phyloP scores from a whole-genome alignment of 2,329 filamentous ascomycete species.

The Allantophomopsis lycopodina region DNA sequence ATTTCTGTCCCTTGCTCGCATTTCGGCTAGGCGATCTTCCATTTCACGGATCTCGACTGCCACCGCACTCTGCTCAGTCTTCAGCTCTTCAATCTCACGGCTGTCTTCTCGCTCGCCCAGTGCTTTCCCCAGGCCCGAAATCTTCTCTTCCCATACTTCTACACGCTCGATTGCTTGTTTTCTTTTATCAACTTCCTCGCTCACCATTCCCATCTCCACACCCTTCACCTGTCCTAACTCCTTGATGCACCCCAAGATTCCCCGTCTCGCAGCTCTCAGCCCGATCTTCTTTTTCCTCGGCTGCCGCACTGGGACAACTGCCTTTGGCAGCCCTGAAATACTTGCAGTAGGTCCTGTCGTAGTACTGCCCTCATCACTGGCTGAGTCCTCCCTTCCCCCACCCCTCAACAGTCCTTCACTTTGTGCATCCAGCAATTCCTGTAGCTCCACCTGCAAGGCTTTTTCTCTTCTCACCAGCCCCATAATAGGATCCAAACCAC shows the following conservation, averaged over 20 bases:
- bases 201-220: slow-evolving; percentile 51
- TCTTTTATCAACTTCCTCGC: slow-evolving; percentile 39
- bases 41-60: slow-evolving; percentile 51
- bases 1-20: slow-evolving; percentile 46
- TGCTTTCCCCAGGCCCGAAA: slow-evolving; percentile 25
- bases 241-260: slow-evolving; percentile 47
- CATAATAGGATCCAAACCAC: slow-evolving; percentile 18
- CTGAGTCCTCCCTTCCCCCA: slow-evolving; percentile 20
- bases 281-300: slow-evolving; percentile 37
- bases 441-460: slow-evolving; percentile 41
- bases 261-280: slow-evolving; percentile 48
- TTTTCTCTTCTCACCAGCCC: slow-evolving; percentile 31
- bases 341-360: slow-evolving; percentile 13
- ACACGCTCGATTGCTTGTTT: slow-evolving; percentile 44
- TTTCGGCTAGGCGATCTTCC: slow-evolving; percentile 45
- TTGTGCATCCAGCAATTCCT: slow-evolving; percentile 44
- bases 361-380: slow-evolving; percentile 19
- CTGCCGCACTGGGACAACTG: slow-evolving; percentile 45
- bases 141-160: slow-evolving; percentile 33
- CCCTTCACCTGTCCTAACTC: slow-evolving; percentile 51
- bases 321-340: slow-evolving; percentile 19
- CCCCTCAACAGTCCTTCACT: slow-evolving; percentile 27
- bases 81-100: slow-evolving; percentile 46
- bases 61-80: slow-evolving; percentile 35
- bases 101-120: slow-evolving; percentile 37